Percentiles rank a stretch among this genome's conserved stretches.
Evolutionary conservation across 805 yeast species (phyloP).

Genomic region (Metschnikowia anglica): DNA sequence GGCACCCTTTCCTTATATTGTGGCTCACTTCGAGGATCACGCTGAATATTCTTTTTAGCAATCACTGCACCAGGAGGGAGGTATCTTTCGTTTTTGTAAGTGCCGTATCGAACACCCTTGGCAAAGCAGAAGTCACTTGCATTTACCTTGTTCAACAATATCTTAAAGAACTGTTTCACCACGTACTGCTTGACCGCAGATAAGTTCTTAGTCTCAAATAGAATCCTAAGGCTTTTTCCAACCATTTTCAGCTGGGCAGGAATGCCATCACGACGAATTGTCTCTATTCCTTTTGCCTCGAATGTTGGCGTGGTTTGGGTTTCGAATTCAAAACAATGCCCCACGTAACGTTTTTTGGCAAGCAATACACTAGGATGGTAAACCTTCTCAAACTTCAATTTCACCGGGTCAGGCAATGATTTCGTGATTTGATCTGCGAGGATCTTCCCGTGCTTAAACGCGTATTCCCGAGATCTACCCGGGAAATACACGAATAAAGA

Average conservation of each 20-base stretch:
- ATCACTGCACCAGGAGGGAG: constrained; percentile 92
- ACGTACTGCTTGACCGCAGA: constrained; percentile 68
- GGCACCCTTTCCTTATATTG: constrained; percentile 89
- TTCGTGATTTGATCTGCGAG: constrained; percentile 66
- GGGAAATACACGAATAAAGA: constrained; percentile 89
- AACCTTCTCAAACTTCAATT: constrained; percentile 86
- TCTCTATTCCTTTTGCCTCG: constrained; percentile 97
- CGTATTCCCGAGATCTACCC: constrained; percentile 72
- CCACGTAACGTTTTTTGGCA: constrained; percentile 90
- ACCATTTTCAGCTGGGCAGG: constrained; percentile 87
- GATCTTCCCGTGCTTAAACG: constrained; percentile 70
- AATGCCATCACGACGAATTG: constrained; percentile 90
- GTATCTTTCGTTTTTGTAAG: constrained; percentile 66
- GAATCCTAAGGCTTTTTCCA: constrained; percentile 60
- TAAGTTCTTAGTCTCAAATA: constrained; percentile 73
- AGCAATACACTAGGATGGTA: constrained; percentile 82
- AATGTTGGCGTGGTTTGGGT: constrained; percentile 60
- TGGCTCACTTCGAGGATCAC: constrained; percentile 75
- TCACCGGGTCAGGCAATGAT: constrained; percentile 75
- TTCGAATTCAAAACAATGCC: constrained; percentile 67
- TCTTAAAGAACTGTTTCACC: constrained; percentile 62
- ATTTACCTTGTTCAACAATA: constrained; percentile 60
- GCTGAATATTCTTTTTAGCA: constrained; percentile 57
- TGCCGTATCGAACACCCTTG: constrained; percentile 81
- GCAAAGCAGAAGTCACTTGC: constrained; percentile 89